phyloP scores from a whole-genome alignment of 2,329 filamentous ascomycete genomes.

The Drechslerella stenobrocha region DNA sequence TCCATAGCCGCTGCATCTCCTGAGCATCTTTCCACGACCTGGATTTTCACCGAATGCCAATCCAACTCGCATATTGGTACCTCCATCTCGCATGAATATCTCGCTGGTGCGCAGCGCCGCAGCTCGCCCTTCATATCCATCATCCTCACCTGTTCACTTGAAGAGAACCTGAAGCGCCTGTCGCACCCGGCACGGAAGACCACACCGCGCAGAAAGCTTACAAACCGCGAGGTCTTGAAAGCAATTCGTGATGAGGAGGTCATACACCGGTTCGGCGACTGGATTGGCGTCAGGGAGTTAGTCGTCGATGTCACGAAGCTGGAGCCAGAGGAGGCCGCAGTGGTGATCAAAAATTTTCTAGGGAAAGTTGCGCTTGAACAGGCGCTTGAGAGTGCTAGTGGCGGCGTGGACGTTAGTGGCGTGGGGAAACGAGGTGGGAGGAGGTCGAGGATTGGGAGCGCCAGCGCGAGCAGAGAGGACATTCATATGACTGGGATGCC shows the following conservation, averaged over 20 bases:
- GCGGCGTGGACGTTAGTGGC: not conserved
- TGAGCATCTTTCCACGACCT: conserved; percentile 44
- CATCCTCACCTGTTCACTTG: conserved; percentile 52
- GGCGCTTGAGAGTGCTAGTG: not conserved
- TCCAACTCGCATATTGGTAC: conserved; percentile 41
- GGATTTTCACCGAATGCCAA: conserved; percentile 53
- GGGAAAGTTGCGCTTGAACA: conserved; percentile 38
- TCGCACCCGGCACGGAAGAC: conserved; percentile 41
- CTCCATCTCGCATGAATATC: conserved; percentile 50
- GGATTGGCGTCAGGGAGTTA: conserved; percentile 46
- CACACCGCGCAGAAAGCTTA: conserved; percentile 52
- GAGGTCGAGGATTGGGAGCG: conserved; percentile 28
- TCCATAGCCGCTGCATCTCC: conserved; percentile 35
- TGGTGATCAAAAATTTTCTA: conserved; percentile 41
- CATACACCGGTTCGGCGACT: conserved; percentile 51
- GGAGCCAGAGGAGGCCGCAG: conserved; percentile 36
- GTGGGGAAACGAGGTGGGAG: conserved; percentile 25
- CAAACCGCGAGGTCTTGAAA: conserved; percentile 49
- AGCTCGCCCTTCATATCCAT: conserved; percentile 53
- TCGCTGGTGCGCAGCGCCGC: conserved; percentile 49
- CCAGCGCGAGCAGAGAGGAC: conserved; percentile 30
- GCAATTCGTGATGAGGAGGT: conserved; percentile 49
- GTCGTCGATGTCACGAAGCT: conserved; percentile 52
- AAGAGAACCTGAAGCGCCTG: conserved; percentile 52
- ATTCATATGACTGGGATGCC: conserved; percentile 35